A percentile compares a stretch with the other conserved stretches of the same genome.
phyloP scores from a whole-genome alignment of 192 early-diverging fungal species.

The Spizellomyces sp. region DNA sequence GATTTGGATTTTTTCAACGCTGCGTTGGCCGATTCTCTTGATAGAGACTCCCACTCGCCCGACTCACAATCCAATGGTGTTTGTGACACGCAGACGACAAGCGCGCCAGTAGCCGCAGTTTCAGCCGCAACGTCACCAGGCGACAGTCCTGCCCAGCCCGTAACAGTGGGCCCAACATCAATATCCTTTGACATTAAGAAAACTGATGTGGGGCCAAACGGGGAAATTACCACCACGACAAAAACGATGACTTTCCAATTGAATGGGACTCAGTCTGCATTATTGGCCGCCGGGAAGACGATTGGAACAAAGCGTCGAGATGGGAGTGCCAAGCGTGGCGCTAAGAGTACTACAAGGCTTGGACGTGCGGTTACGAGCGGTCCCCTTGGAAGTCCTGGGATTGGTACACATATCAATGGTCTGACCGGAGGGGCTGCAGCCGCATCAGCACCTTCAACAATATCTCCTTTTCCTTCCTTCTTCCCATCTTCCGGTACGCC shows the following conservation, averaged over 20 bases:
- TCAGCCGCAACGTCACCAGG: neutral
- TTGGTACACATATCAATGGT: neutral
- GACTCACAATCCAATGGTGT: too few species aligned
- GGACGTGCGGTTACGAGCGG: too few species aligned
- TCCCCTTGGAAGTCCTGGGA: neutral
- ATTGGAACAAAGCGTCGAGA: conserved; percentile 25
- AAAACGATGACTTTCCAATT: conserved; percentile 35
- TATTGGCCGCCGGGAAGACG: conserved; percentile 12
- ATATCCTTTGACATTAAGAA: conserved; percentile 52
- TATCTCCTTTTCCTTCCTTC: neutral
- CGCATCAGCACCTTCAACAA: neutral
- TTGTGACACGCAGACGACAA: neutral
- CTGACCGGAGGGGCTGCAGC: neutral
- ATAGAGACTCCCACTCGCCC: too few species aligned
- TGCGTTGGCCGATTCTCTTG: neutral
- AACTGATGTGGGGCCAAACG: conserved; percentile 47
- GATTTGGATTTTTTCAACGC: conserved; percentile 22
- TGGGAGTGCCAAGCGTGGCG: neutral
- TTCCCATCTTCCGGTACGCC: neutral
- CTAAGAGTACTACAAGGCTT: neutral
- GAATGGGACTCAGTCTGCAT: conserved; percentile 8
- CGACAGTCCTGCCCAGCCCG: neutral
- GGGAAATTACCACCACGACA: conserved; percentile 49
- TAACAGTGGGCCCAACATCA: conserved; percentile 20
- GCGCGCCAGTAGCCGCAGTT: neutral